These are phyloP conservation scores for Phytophthora megakarya DNA, from an alignment of 352 stramenopile species.

Conservation along the genomic window DNA sequence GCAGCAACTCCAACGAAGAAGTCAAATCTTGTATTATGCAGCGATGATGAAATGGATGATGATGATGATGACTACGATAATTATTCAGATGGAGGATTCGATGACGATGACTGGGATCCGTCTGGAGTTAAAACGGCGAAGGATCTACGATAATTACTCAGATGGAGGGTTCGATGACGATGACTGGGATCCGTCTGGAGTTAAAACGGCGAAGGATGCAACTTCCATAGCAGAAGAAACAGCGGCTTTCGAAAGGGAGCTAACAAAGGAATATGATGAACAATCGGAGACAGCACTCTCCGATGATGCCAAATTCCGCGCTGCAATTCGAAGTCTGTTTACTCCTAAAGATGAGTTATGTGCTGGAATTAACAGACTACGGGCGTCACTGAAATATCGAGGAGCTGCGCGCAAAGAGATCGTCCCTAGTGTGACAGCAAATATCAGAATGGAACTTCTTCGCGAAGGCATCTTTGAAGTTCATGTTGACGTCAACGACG, in stretches of 20 bases:
- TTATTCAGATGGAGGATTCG: conserved; percentile 41
- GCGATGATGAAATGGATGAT: conserved; percentile 66
- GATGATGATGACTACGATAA: conserved; percentile 62
- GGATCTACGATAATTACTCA: conserved; percentile 42
- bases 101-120: conserved; percentile 43
- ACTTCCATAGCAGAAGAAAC: conserved; percentile 9
- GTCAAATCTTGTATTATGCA: conserved; percentile 59
- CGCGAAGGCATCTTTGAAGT: conserved; percentile 66
- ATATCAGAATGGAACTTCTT: conserved; percentile 67
- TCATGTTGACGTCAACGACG: conserved; percentile 64
- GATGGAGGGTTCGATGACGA: conserved; percentile 39
- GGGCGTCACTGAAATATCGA: conserved; percentile 63
- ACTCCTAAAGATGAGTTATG: conserved; percentile 69
- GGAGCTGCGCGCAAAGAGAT: conserved; percentile 54
- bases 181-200: conserved; percentile 39
- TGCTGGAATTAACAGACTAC: conserved; percentile 55
- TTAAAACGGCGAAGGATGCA: conserved; percentile 28
- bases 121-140: conserved; percentile 30
- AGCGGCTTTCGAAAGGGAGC: conserved; percentile 36
- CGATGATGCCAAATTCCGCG: conserved; percentile 68
- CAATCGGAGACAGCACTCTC: conserved; percentile 43
- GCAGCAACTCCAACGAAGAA: conserved; percentile 15
- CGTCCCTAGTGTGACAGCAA: conserved; percentile 69
- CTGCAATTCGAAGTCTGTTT: conserved; percentile 77
- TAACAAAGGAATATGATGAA: conserved; percentile 54